Evolutionary conservation across 2,329 filamentous ascomycete genomes (phyloP), one percentile per base, ranked within the genome.

Genomic region (Ophiostoma montium): DNA sequence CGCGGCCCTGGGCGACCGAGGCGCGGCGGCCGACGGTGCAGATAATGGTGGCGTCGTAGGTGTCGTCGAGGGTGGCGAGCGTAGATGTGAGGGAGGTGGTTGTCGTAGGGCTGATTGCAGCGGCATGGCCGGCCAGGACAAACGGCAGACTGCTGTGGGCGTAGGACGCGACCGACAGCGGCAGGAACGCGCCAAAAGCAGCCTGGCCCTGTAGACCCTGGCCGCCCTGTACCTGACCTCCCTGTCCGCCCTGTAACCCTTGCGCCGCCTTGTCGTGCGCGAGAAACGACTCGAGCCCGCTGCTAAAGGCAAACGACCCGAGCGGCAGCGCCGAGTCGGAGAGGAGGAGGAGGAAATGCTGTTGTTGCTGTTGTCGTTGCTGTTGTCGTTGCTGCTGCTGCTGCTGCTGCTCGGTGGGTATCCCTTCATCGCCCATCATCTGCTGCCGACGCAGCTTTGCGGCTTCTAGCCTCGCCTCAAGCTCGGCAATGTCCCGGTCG

Each of bases 241-340:
- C n/a, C n/a, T n/a, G n/a, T n/a, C n/a, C n/a, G n/a, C n/a, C n/a
- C n/a, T n/a, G n/a, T n/a, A n/a, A n/a, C n/a, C n/a, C n/a, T n/a
- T n/a, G n/a, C 12, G 46, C 46, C 2, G 52, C 49, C 43, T 47
- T 55, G 50, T 33, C 70, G 67, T 92, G 86, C 3, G 82, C 81
- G 16, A 89, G 77, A 63, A 83, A 90, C 36, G 85, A 90, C 66
- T 92, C 86, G 15, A 92, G 74, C 3, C 85, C 85, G 57, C 78
- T 84, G 68, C 80, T 86, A 68, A 90, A 92, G 58, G 86, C 86
- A 66, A 92, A 92, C n/a, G 85, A 86, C 50, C 86, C 86, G 0
- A 92, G 72, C 1, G 86, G 86, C 2, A 92, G 76, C 13, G 84
- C 84, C 1, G 86, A 89, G 68, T 92, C 86, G 44, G 86, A 78